Percentiles rank a stretch among this genome's conserved stretches.
Conservation (phyloP, 2,329 filamentous ascomycete species). For the Exutisphaerella laricina region DNA sequence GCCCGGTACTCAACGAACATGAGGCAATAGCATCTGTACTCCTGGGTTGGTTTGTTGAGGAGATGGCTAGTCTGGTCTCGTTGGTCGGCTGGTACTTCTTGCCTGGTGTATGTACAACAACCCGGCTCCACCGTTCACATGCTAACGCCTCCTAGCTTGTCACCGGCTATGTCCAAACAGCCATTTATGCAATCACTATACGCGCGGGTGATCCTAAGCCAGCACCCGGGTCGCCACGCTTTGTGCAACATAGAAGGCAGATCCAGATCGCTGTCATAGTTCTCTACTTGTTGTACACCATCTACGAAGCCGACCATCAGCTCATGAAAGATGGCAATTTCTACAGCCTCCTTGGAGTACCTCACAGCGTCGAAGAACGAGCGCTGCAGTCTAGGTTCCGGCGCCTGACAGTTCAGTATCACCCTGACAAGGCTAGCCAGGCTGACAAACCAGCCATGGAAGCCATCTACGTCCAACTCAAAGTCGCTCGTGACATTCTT, state of each 20-base stretch:
- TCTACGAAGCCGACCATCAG: constrained; percentile 85
- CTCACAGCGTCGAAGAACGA: constrained; percentile 62
- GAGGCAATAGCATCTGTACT: constrained; percentile 9
- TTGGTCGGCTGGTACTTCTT: constrained; percentile 58
- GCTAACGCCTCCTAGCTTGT: constrained; percentile 53
- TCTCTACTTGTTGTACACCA: constrained; percentile 80
- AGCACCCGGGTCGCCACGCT: constrained; percentile 61
- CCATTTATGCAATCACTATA: constrained; percentile 84
- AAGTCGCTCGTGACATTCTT: constrained; percentile 75
- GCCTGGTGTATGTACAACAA: constrained; percentile 47
- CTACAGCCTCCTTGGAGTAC: constrained; percentile 70
- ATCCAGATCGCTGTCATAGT: constrained; percentile 80
- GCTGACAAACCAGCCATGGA: constrained; percentile 39
- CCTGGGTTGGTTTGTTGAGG: too few species aligned
- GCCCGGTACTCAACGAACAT: too few species aligned
- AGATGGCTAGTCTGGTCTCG: constrained; percentile 49
- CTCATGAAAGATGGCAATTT: constrained; percentile 67
- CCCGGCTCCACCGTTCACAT: too few species aligned
- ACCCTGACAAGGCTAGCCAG: constrained; percentile 73
- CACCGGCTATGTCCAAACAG: constrained; percentile 68
- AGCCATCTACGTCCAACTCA: constrained; percentile 71
- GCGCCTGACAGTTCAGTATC: constrained; percentile 60
- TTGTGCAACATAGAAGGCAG: constrained; percentile 66
- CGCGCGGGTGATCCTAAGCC: constrained; percentile 81
- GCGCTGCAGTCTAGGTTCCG: constrained; percentile 82